phyloP scores from a whole-genome alignment of 2,329 filamentous ascomycete species.

The Aureobasidium sp. region DNA sequence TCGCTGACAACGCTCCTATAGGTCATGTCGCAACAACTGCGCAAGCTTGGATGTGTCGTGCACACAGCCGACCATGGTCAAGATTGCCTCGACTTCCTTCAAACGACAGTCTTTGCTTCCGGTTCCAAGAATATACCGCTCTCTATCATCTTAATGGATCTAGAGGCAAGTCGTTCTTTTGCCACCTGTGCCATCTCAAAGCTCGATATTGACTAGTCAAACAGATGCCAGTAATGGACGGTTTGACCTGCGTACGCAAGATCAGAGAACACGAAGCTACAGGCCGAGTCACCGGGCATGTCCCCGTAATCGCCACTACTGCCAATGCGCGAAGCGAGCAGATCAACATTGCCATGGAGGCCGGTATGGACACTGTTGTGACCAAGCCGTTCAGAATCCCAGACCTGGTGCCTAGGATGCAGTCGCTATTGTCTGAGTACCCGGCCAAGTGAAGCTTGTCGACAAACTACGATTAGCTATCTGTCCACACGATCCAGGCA shows the following conservation, averaged over 20 bases:
- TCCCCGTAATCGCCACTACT: slow-evolving; percentile 27
- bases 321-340: slow-evolving; percentile 27
- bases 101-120: slow-evolving; percentile 19
- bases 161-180: slow-evolving; percentile 14
- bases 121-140: slow-evolving; percentile 16
- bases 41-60: slow-evolving; percentile 24
- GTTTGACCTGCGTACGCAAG: slow-evolving; percentile 22
- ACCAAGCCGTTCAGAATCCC: slow-evolving; percentile 31
- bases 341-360: slow-evolving; percentile 22
- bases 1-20: neutral
- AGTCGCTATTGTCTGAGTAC: slow-evolving; percentile 18
- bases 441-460: neutral
- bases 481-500: too few relatives aligned
- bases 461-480: neutral
- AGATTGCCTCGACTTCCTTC: slow-evolving; percentile 24
- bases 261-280: slow-evolving; percentile 24
- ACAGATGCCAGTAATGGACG: slow-evolving; percentile 28
- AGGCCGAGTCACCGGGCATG: slow-evolving; percentile 17
- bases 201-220: neutral
- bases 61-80: slow-evolving; percentile 24
- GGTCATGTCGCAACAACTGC: slow-evolving; percentile 25
- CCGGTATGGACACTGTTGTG: slow-evolving; percentile 24
- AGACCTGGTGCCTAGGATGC: slow-evolving; percentile 31
- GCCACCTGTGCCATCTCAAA: neutral
- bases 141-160: slow-evolving; percentile 26